Evolutionary conservation across 371 early-diverging fungal genomes (phyloP), one percentile per base, ranked within the genome.

Genomic region (Mortierella sp.): DNA sequence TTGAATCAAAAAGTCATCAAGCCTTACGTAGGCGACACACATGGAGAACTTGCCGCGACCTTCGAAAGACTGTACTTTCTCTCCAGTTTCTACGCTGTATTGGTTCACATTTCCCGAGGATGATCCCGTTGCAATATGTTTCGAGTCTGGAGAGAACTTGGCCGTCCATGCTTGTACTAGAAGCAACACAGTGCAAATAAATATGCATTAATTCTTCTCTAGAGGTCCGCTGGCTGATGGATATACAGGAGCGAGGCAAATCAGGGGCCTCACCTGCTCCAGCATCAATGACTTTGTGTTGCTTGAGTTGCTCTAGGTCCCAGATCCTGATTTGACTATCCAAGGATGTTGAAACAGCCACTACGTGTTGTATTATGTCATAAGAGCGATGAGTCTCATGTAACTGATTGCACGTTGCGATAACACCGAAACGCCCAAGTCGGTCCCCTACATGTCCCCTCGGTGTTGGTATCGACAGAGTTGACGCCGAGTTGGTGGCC

Each of bases 401-500:
- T 7, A 34, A 34, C 34, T 34, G 34, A 10, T 10, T 34, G 48
- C 47, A 22, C 3, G 22, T 8, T n/a, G 9, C 9, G 22, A 22
- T 9, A 43, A 16, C 5, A 43, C 9, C 16, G 7, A 22, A 24
- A 6, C 24, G 4, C 22, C 6, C 10, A 19, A 24, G 9, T 44
- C 9, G 12, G 6, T 49, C 29, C 25, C 79, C 68, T 86, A 92
- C 92, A 80, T 63, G 85, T 85, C 50, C 93, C 92, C 48, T 85
- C 81, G 3, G 63, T 63, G 50, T 85, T 85, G 27, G 83, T 78
- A 73, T 92, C 93, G 1, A 93, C 91, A 3, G 93, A 92, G 34
- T 92, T 85, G 39, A 94, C 88, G 13, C 91, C 94, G 28, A 92
- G 84, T 27, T 90, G 82, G 59, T 95, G 95, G 16, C 92, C 94